A percentile compares a stretch with the other conserved stretches of the same genome.
Conservation (phyloP, 352 stramenopile species). For the Elongisporangium undulatum region DNA sequence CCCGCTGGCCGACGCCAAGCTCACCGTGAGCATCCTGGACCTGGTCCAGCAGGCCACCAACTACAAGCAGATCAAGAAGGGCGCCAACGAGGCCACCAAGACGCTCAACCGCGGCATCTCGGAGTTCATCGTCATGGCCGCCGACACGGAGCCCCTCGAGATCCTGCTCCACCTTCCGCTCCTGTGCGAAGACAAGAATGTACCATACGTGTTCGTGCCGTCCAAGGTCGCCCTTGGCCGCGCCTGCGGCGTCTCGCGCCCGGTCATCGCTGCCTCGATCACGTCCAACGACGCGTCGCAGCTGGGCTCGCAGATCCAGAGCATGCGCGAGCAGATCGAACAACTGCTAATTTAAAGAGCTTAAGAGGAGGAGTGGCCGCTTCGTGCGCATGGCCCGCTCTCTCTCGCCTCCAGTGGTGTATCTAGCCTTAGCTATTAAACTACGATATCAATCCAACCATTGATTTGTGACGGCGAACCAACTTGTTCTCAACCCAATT, state of each 20-base stretch:
- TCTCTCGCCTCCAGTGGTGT: no score
- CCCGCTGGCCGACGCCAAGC: slow-evolving; percentile 96
- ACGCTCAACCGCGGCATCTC: slow-evolving; percentile 99
- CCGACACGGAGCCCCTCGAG: slow-evolving; percentile 99
- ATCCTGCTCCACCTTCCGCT: slow-evolving; percentile 99
- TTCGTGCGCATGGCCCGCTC: no score
- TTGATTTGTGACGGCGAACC: no score
- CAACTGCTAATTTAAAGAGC: slow-evolving; percentile 98
- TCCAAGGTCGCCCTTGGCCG: slow-evolving; percentile 98
- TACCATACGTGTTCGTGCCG: slow-evolving; percentile 91
- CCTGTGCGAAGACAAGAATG: slow-evolving; percentile 98
- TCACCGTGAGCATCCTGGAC: slow-evolving; percentile 99
- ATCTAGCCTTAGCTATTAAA: no score
- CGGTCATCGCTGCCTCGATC: slow-evolving; percentile 98
- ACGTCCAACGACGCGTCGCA: slow-evolving; percentile 99
- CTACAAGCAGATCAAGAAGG: slow-evolving; percentile 99
- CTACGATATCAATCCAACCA: no score
- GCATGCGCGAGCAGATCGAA: slow-evolving; percentile 99
- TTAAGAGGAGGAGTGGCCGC: slow-evolving; percentile 9
- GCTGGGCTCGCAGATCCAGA: slow-evolving; percentile 98
- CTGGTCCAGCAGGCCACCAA: slow-evolving; percentile 99
- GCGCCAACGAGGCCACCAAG: slow-evolving; percentile 99
- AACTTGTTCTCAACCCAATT: no score
- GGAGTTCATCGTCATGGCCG: slow-evolving; percentile 99
- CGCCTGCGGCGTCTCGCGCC: slow-evolving; percentile 98